These are phyloP conservation scores for Aspergillus thermomutatus DNA, from an alignment of 2,329 filamentous ascomycete species.

Conservation along the genomic window DNA sequence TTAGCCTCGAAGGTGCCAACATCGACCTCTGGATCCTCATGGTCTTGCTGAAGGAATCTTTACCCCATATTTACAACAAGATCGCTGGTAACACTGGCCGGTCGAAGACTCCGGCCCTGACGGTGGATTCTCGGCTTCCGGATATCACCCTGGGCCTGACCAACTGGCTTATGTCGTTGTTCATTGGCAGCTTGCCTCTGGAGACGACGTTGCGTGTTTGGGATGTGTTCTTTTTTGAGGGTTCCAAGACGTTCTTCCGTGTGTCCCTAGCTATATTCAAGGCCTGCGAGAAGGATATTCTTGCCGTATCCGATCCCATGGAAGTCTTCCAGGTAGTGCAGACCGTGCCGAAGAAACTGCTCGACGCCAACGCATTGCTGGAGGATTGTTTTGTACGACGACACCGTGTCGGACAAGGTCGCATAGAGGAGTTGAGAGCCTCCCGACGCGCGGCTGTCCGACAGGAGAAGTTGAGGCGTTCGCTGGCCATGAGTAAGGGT, in stretches of 20 bases:
- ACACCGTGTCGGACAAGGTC: slow-evolving; percentile 76
- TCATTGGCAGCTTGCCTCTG: slow-evolving; percentile 87
- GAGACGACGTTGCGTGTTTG: slow-evolving; percentile 89
- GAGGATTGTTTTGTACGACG: slow-evolving; percentile 78
- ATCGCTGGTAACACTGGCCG: slow-evolving; percentile 64
- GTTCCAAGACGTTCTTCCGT: slow-evolving; percentile 88
- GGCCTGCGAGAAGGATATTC: slow-evolving; percentile 75
- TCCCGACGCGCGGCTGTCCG: slow-evolving; percentile 58
- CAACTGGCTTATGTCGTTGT: slow-evolving; percentile 97
- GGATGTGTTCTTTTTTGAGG: slow-evolving; percentile 96
- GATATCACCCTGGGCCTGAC: slow-evolving; percentile 91
- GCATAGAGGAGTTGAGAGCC: slow-evolving; percentile 71
- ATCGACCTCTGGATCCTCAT: slow-evolving; percentile 93
- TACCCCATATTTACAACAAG: slow-evolving; percentile 82
- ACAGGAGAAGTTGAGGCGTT: slow-evolving; percentile 40
- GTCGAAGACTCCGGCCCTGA: slow-evolving; percentile 41
- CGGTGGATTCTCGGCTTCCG: slow-evolving; percentile 59
- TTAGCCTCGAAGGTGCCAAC: slow-evolving; percentile 85
- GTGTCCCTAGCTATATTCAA: slow-evolving; percentile 92
- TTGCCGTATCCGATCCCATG: slow-evolving; percentile 77
- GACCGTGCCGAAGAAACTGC: slow-evolving; percentile 71
- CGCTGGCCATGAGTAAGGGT: slow-evolving; percentile 33
- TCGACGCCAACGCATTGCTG: slow-evolving; percentile 79
- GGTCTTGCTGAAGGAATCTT: slow-evolving; percentile 75
- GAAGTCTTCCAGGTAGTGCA: slow-evolving; percentile 96